phyloP scores from a whole-genome alignment of 2,329 filamentous ascomycete genomes.

The Beauveria varroae region DNA sequence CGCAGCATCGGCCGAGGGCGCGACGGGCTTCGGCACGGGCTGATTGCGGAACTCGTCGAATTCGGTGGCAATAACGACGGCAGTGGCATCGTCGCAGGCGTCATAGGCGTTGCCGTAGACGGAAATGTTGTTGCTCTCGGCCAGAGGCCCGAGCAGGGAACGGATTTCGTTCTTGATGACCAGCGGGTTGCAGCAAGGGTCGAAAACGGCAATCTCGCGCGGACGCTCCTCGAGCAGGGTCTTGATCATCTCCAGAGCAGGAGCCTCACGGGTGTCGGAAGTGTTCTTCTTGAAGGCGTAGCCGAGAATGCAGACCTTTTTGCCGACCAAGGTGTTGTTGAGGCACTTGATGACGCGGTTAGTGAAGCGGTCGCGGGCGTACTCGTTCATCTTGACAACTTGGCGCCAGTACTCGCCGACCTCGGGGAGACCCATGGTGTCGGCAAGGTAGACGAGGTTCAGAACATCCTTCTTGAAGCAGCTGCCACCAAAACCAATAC shows the following conservation, averaged over 20 bases:
- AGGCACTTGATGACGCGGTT: constrained; percentile 58
- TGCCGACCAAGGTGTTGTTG: constrained; percentile 60
- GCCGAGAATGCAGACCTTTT: constrained; percentile 66
- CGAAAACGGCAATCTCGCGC: constrained; percentile 58
- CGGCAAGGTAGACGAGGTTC: constrained; percentile 65
- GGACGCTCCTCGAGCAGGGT: constrained; percentile 57
- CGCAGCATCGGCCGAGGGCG: neutral
- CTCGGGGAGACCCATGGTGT: constrained; percentile 60
- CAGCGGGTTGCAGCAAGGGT: constrained; percentile 52
- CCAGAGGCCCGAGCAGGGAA: constrained; percentile 30
- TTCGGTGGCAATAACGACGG: constrained; percentile 48
- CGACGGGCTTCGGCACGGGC: constrained; percentile 24
- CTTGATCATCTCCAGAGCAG: constrained; percentile 60
- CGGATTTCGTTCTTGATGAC: constrained; percentile 45
- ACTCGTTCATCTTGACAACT: constrained; percentile 71
- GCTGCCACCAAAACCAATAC: constrained; percentile 70
- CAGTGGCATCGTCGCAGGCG: constrained; percentile 41
- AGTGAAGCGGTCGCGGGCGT: constrained; percentile 62
- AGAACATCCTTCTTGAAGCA: constrained; percentile 79
- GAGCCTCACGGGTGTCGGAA: constrained; percentile 64
- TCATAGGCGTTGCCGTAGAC: constrained; percentile 42
- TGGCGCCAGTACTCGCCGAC: constrained; percentile 70
- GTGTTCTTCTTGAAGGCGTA: constrained; percentile 79
- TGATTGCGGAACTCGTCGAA: constrained; percentile 47
- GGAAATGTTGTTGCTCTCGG: constrained; percentile 34